A percentile compares a stretch with the other conserved stretches of the same genome.
Conservation (phyloP, 768 basidiomycete species). For the Boletus sensibilis region DNA sequence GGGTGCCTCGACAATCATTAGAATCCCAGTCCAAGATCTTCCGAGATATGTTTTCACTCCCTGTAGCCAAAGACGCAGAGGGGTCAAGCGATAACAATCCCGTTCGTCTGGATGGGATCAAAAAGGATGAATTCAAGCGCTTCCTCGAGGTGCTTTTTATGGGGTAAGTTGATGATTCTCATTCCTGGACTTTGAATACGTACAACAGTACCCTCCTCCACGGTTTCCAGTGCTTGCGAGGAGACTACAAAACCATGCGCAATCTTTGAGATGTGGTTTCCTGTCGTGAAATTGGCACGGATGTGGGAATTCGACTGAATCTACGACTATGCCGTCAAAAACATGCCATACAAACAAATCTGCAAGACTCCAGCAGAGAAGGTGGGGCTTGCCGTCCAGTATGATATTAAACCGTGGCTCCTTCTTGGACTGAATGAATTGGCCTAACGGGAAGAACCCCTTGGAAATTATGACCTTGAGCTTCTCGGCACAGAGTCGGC, state of each 20-base stretch:
- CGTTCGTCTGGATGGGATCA: constrained; percentile 24
- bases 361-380: constrained; percentile 22
- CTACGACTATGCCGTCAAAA: constrained; percentile 29
- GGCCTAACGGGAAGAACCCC: constrained; percentile 16
- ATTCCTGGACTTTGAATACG: not conserved
- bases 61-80: constrained; percentile 14
- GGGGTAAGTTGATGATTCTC: constrained; percentile 3
- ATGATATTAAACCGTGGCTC: constrained; percentile 36
- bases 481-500: constrained; percentile 15
- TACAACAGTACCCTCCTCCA: not conserved
- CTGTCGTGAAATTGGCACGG: constrained; percentile 38
- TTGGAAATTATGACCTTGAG: constrained; percentile 15
- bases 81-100: constrained; percentile 22
- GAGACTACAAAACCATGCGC: not conserved
- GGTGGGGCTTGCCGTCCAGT: constrained; percentile 31
- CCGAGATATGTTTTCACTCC: constrained; percentile 27
- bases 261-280: constrained; percentile 35
- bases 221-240: not conserved
- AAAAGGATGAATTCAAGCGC: constrained; percentile 24
- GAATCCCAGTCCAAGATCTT: constrained; percentile 29
- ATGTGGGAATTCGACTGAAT: constrained; percentile 39
- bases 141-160: constrained; percentile 26
- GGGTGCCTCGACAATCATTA: constrained; percentile 23
- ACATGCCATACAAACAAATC: constrained; percentile 21
- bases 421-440: constrained; percentile 27